Base-by-base conservation (phyloP, 2,329 filamentous ascomycete species). In the Calonectria hongkongensis region DNA sequence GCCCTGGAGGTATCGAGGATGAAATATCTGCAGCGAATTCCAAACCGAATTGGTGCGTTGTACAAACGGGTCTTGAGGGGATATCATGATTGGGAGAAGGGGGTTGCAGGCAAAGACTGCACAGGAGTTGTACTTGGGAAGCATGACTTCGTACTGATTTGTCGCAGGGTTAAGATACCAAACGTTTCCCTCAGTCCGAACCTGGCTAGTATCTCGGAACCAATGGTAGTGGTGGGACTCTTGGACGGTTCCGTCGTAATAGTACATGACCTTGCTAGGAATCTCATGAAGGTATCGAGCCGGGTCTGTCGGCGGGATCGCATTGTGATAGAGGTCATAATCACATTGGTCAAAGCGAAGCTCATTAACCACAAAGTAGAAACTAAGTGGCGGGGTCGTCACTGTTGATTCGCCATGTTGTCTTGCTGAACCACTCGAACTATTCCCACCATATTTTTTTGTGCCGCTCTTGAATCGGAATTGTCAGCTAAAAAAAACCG, bases 291-390 rank as follows among this genome's bases (percentile, higher is more conserved):
- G 27, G 64, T 85, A 86, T 2, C 70, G 69, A 0, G 9, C 16
- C 0, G 77, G 70, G 0, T 27, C 5, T 1, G 51, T 63, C 0
- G 84, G 85, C 0, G 85, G 85, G 4, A 83, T 63, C 0, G 28
- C 65, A 45, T 85, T 84, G n/a, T 66, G 51, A 18, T 75, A 73
- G 0, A 45, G 27, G 4, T 77, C 64, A 3, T 25, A 10, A 0
- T 56, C 66, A 8, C 75, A 76, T 7, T 58, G 56, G 8, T 76
- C 51, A 27, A 84, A 69, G 1, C 68, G 7, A 4, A 86, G 75
- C 48, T 85, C 82, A 70, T 85, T 85, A 54, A 86, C 79, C 3
- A 84, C 78, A 30, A 87, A 87, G 1, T 86, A 73, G 68, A 87
- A 87, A 41, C 78, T 82, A 2, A 80, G 67, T 15, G 21, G 2